phyloP scores from a whole-genome alignment of 371 early-diverging fungal species.

The Sporodiniella umbellata region DNA sequence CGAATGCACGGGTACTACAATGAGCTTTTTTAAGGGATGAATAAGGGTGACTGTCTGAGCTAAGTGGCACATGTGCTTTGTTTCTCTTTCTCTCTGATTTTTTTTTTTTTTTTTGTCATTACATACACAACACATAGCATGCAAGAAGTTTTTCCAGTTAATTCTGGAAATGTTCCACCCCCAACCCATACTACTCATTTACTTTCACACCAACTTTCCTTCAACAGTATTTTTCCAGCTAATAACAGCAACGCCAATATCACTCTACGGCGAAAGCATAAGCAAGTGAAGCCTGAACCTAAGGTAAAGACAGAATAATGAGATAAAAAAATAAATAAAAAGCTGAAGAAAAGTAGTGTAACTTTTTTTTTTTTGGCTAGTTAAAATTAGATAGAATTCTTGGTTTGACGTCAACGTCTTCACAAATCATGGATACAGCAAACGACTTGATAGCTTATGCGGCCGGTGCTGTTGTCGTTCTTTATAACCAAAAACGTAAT shows the following conservation, averaged over 20 bases:
- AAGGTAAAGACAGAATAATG: too few species aligned
- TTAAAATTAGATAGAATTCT: slow-evolving; percentile 62
- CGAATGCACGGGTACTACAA: neutral
- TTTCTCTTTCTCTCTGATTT: neutral
- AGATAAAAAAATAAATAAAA: too few species aligned
- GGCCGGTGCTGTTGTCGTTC: slow-evolving; percentile 71
- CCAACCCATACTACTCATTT: slow-evolving; percentile 30
- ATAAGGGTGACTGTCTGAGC: slow-evolving; percentile 10
- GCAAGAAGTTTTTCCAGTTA: slow-evolving; percentile 45
- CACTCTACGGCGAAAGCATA: slow-evolving; percentile 12
- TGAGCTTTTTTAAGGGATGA: neutral
- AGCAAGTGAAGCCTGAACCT: slow-evolving; percentile 7
- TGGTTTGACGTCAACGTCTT: slow-evolving; percentile 58
- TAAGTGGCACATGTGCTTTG: slow-evolving; percentile 1
- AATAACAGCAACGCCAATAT: slow-evolving; percentile 11
- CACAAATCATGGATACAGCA: slow-evolving; percentile 57
- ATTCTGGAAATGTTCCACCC: slow-evolving; percentile 45
- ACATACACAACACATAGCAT: slow-evolving; percentile 14
- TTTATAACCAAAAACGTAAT: slow-evolving; percentile 69
- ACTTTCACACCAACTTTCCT: slow-evolving; percentile 23
- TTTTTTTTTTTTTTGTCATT: slow-evolving; percentile 1
- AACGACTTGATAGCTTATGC: slow-evolving; percentile 70
- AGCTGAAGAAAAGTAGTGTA: neutral
- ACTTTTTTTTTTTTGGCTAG: slow-evolving; percentile 22
- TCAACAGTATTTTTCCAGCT: slow-evolving; percentile 2